Evolutionary conservation across 2,329 filamentous ascomycete genomes (phyloP).

Genomic region (Phoma sp.): DNA sequence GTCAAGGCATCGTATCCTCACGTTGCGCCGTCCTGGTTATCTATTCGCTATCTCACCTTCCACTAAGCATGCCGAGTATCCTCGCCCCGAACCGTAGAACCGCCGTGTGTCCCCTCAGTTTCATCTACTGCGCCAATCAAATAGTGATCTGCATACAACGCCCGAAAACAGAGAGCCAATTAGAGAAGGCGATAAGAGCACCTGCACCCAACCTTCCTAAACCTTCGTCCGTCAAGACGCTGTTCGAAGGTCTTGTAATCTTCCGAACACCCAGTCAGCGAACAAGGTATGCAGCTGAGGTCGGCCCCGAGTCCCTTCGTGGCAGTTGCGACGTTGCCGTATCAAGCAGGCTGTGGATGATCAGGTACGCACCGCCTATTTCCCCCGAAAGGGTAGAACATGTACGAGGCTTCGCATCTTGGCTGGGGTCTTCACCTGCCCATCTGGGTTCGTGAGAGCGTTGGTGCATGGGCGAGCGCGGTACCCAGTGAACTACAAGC

Average conservation of each 20-base stretch:
- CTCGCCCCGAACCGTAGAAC: conserved; percentile 29
- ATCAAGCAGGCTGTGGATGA: conserved; percentile 14
- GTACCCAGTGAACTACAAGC: conserved; percentile 15
- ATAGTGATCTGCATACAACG: conserved; percentile 23
- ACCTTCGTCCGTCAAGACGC: conserved; percentile 11
- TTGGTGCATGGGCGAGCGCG: conserved; percentile 21
- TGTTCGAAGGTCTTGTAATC: conserved; percentile 26
- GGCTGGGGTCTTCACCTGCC: conserved; percentile 35
- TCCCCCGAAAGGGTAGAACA: conserved; percentile 22
- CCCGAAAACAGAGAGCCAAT: conserved; percentile 30
- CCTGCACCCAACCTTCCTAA: conserved; percentile 22
- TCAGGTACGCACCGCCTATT: conserved; percentile 30
- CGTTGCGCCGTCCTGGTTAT: conserved; percentile 23
- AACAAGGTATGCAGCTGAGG: conserved; percentile 30
- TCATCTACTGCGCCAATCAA: conserved; percentile 36
- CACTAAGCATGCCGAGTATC: conserved; percentile 17
- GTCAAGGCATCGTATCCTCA: conserved; percentile 20
- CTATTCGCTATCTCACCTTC: conserved; percentile 28
- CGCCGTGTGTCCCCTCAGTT: conserved; percentile 19
- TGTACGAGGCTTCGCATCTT: conserved; percentile 25
- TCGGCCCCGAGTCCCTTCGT: conserved; percentile 33
- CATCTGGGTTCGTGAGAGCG: conserved; percentile 28
- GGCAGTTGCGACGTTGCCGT: conserved; percentile 33
- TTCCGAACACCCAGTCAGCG: conserved; percentile 25
- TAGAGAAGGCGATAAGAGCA: conserved; percentile 37